phyloP scores from a whole-genome alignment of 345 rosid genomes.

The Eutrema heterophyllum region DNA sequence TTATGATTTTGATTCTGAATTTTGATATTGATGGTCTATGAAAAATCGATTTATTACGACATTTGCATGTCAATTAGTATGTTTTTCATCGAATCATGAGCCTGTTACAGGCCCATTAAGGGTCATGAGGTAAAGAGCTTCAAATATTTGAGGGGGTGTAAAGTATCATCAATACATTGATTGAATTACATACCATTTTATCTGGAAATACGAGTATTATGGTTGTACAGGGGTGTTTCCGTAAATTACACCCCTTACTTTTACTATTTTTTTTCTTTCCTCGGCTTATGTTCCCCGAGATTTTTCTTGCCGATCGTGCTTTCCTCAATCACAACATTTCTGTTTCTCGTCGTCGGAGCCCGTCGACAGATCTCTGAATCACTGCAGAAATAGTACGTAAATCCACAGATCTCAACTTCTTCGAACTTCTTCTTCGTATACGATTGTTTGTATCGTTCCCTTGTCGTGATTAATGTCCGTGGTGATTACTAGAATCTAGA shows the following conservation, averaged over 20 bases:
- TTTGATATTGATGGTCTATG: no score
- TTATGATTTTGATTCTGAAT: no score
- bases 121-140: no score
- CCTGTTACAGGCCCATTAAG: no score
- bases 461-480: constrained; percentile 11
- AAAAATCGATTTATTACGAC: no score
- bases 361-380: constrained; percentile 24
- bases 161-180: no score
- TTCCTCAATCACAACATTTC: constrained; percentile 12
- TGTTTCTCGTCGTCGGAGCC: constrained; percentile 28
- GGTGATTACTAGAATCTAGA: not conserved
- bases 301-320: constrained; percentile 28
- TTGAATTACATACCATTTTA: not conserved
- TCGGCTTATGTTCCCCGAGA: constrained; percentile 15
- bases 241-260: constrained; percentile 1
- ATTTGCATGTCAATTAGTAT: no score
- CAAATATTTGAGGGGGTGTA: no score
- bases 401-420: constrained; percentile 16
- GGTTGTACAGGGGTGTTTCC: constrained; percentile 5
- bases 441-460: not conserved
- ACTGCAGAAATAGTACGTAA: constrained; percentile 16
- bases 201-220: not conserved
- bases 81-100: no score
- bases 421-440: not conserved
- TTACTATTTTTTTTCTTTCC: not conserved